Evolutionary conservation across 169 alveolate genomes (phyloP).

Genomic region (Eimeria acervulina): DNA sequence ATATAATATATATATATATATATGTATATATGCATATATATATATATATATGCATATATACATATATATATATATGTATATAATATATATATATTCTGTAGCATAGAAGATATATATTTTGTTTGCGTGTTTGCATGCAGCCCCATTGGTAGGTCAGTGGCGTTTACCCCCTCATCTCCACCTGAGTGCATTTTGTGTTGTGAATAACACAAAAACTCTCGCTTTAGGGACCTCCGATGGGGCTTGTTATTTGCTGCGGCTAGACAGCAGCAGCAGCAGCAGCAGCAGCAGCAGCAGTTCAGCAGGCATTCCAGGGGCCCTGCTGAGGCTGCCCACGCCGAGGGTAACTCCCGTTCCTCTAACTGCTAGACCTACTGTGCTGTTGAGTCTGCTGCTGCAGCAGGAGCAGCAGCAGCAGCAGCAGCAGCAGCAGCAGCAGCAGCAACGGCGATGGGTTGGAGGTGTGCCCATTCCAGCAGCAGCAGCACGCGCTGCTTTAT

Average conservation of each 20-base stretch:
- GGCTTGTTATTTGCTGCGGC: slow-evolving; percentile 55
- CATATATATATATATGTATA: too few relatives aligned
- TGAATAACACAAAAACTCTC: slow-evolving; percentile 56
- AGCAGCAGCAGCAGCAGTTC: slow-evolving; percentile 31
- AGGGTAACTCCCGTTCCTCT: slow-evolving; percentile 43
- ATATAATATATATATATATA: too few relatives aligned
- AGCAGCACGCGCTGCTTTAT: slow-evolving; percentile 43
- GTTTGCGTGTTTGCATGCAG: slow-evolving; percentile 21
- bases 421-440: slow-evolving; percentile 14
- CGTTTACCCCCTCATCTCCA: slow-evolving; percentile 31
- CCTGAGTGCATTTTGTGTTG: slow-evolving; percentile 1
- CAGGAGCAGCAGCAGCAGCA: slow-evolving; percentile 8
- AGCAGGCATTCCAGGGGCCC: slow-evolving; percentile 35
- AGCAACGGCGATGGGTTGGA: neutral
- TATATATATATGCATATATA: too few relatives aligned
- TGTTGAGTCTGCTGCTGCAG: slow-evolving; percentile 52
- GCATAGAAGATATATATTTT: neutral
- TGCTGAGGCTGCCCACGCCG: slow-evolving; percentile 46
- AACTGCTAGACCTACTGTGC: neutral
- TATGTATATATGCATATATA: too few relatives aligned
- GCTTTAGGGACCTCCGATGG: slow-evolving; percentile 77
- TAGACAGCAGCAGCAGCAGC: slow-evolving; percentile 34
- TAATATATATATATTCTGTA: neutral
- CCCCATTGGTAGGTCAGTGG: slow-evolving; percentile 60
- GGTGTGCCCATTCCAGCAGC: neutral